Evolutionary conservation across 1,139 yeast genomes (phyloP).

Genomic region (Debaryomyces subglobosus): DNA sequence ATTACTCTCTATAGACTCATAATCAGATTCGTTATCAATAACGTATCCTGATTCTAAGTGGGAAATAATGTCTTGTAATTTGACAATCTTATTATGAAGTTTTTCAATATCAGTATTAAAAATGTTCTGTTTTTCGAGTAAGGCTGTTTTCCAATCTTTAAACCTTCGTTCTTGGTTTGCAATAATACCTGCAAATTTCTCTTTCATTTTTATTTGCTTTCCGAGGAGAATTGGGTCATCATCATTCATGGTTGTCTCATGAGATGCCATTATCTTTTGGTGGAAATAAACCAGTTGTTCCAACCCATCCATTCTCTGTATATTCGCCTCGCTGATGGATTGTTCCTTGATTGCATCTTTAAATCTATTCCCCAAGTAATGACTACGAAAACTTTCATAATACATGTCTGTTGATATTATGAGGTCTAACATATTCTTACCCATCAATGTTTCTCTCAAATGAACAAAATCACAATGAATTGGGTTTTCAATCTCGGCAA

Average conservation of each 20-base stretch:
- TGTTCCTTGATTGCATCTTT: constrained; percentile 8
- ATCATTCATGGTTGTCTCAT: constrained; percentile 44
- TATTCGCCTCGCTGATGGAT: constrained; percentile 4
- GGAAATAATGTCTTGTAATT: constrained; percentile 42
- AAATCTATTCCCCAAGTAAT: constrained; percentile 39
- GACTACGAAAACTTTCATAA: constrained; percentile 56
- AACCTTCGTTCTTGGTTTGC: constrained; percentile 61
- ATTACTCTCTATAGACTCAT: constrained; percentile 11
- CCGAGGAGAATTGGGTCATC: constrained; percentile 53
- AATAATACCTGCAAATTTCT: constrained; percentile 51
- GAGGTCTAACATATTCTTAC: constrained; percentile 60
- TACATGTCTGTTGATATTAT: constrained; percentile 58
- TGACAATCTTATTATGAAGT: constrained; percentile 37
- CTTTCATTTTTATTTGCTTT: constrained; percentile 47
- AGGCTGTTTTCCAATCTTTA: constrained; percentile 64
- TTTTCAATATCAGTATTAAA: constrained; percentile 60
- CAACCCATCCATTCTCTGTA: constrained; percentile 17
- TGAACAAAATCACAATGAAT: constrained; percentile 65
- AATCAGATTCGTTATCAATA: not conserved
- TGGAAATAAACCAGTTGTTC: constrained; percentile 33
- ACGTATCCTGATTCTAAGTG: constrained; percentile 14
- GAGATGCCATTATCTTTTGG: constrained; percentile 33
- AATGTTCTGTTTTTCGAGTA: constrained; percentile 56
- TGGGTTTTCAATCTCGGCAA: constrained; percentile 68
- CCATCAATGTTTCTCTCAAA: constrained; percentile 55